These are phyloP conservation scores for Colletotrichum horii DNA, from an alignment of 2,329 filamentous ascomycete species.

Conservation along the genomic window DNA sequence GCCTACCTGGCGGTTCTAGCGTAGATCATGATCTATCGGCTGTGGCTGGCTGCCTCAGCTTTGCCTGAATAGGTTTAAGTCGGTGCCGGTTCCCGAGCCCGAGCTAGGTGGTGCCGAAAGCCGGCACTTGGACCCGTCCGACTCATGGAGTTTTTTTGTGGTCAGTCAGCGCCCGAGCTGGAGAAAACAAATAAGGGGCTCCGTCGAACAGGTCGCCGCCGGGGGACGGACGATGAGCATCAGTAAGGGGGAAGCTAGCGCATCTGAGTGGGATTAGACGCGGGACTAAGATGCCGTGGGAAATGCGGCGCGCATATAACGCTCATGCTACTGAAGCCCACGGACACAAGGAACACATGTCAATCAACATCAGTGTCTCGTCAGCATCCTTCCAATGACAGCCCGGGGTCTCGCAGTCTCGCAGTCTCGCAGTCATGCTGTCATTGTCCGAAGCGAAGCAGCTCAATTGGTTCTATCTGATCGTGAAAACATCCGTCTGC, in stretches of 20 bases:
- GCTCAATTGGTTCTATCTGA: background rate
- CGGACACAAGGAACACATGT: background rate
- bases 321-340: background rate
- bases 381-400: background rate
- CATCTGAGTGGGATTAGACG: background rate
- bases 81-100: background rate
- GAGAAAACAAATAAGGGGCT: background rate
- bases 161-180: background rate
- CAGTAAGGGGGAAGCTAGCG: background rate
- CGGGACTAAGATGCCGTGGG: background rate
- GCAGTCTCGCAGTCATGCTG: background rate
- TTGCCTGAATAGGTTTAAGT: background rate
- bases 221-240: background rate
- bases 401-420: background rate
- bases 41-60: background rate
- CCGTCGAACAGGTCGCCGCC: background rate
- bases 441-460: background rate
- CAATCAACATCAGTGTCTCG: background rate
- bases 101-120: conserved; percentile 1
- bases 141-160: background rate
- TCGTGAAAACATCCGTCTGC: background rate
- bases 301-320: background rate
- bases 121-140: background rate
- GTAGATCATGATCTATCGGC: background rate
- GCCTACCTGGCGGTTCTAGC: background rate